Evolutionary conservation across 2,329 filamentous ascomycete species (phyloP).

Genomic region (Cladosporium halotolerans): DNA sequence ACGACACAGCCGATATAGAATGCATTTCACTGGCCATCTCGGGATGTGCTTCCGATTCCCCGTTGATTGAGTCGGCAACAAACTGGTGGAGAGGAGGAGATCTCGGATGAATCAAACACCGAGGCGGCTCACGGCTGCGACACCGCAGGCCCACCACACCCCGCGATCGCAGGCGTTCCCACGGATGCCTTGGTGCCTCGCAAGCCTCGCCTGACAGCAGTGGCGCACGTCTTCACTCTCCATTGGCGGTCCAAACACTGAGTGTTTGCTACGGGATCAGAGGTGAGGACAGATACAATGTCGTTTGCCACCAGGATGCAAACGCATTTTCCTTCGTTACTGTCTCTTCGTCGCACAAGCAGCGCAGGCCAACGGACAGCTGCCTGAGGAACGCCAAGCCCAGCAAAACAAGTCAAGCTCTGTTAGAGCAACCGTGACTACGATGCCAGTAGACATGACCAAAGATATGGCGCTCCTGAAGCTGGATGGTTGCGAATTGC

Average conservation of each 20-base stretch:
- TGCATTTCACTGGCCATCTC: constrained; percentile 1
- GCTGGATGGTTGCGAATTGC: constrained; percentile 39
- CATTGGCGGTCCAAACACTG: neutral
- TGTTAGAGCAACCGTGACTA: constrained; percentile 1
- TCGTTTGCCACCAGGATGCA: too few relatives aligned
- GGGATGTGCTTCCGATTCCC: neutral
- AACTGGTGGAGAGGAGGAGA: neutral
- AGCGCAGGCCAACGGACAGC: neutral
- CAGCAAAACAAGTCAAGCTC: neutral
- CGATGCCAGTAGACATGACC: constrained; percentile 1
- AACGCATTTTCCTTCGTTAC: neutral
- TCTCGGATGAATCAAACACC: constrained; percentile 1
- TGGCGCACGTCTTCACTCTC: neutral
- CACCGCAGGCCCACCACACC: too few relatives aligned
- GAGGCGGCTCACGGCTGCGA: neutral
- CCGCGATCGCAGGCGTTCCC: neutral
- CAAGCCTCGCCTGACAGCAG: neutral
- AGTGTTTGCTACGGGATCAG: neutral
- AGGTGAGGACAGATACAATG: neutral
- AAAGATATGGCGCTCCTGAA: constrained; percentile 29
- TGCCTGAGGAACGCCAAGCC: neutral
- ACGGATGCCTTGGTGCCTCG: neutral
- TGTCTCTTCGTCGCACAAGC: neutral
- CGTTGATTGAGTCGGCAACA: neutral
- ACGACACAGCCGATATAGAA: neutral